Evolutionary conservation across 805 yeast species (phyloP), one percentile per base, ranked within the genome.

Genomic region (Clavispora santaluciae): DNA sequence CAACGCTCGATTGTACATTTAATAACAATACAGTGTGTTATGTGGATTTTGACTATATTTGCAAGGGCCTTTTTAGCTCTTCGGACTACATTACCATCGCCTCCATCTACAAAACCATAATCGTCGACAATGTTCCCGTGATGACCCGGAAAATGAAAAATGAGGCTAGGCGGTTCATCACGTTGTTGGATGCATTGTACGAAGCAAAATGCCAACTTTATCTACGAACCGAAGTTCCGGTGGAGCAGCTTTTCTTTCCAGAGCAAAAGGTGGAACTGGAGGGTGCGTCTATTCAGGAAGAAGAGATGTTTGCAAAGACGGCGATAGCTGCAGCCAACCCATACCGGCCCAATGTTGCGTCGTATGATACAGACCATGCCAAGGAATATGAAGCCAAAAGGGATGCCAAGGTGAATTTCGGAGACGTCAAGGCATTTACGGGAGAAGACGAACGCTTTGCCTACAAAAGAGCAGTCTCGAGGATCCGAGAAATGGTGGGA

Each of bases 361-460:
- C 83, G 3, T 83, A 83, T 51, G 79, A 78, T 47, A 78, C 75
- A 42, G 71, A 68, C 6, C 54, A 57, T 31, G 63, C 67, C 12
- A 56, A 52, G 34, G 52, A 49, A 5, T 56, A 48, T 34, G 37
- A 36, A 2, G 37, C 29, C 6, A 35, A 26, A 12, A 31, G 8
- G 11, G 23, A 38, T 33, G 34, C 33, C 28, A 33, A 39, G 6
- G 18, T 40, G 6, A 33, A 78, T 50, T 78, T 69, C 49, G 66
- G 73, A 11, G 69, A 79, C 38, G 56, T 72, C 15, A 64, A 67
- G 9, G 78, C 79, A 8, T 83, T 83, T 51, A 83, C 88, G 0
- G 90, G 90, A 18, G 87, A 83, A 51, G 90, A 83, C 59, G 90
- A 83, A 54, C 73, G 72, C 61, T 83, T 83, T 60, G 88, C 90